A percentile compares a stretch with the other conserved stretches of the same genome.
Conservation (phyloP, 768 basidiomycete genomes). For the Ephemerocybe angulata region DNA sequence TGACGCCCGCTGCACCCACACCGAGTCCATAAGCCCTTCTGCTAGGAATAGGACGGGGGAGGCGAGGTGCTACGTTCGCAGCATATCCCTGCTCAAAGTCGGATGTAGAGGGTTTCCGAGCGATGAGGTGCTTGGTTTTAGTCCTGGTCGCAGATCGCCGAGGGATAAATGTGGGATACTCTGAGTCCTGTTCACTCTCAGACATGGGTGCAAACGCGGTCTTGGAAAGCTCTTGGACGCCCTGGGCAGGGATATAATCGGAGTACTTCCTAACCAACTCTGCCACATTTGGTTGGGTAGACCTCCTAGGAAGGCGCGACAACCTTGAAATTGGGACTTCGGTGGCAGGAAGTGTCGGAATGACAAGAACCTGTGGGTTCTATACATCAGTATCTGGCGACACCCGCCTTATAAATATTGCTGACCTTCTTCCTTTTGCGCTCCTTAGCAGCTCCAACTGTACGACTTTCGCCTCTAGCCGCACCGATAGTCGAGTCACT, state of each 20-base stretch:
- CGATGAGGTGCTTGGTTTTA: slow-evolving; percentile 36
- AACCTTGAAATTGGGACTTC: slow-evolving; percentile 29
- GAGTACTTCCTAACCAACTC: slow-evolving; percentile 83
- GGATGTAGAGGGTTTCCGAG: slow-evolving; percentile 60
- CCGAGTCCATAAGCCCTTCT: too few relatives aligned
- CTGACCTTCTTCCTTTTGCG: slow-evolving; percentile 9
- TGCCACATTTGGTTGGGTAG: slow-evolving; percentile 66
- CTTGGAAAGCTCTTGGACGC: slow-evolving; percentile 67
- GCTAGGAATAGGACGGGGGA: slow-evolving; percentile 49
- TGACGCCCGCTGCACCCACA: slow-evolving; percentile 55
- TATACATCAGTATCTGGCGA: too few relatives aligned
- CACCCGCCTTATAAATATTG: background rate
- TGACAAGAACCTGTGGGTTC: background rate
- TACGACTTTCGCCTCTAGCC: slow-evolving; percentile 27
- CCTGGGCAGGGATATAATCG: slow-evolving; percentile 68
- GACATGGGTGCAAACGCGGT: slow-evolving; percentile 63
- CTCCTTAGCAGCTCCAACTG: slow-evolving; percentile 10
- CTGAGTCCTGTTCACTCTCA: slow-evolving; percentile 85
- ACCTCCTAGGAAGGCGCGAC: slow-evolving; percentile 65
- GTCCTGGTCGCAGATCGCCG: slow-evolving; percentile 42
- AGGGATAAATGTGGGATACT: slow-evolving; percentile 40
- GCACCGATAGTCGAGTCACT: slow-evolving; percentile 86
- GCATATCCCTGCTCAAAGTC: slow-evolving; percentile 93
- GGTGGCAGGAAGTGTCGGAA: slow-evolving; percentile 14
- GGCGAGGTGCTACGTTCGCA: slow-evolving; percentile 82